Conservation (phyloP, 2,329 filamentous ascomycete species). For the Tolypocladium tropicale region DNA sequence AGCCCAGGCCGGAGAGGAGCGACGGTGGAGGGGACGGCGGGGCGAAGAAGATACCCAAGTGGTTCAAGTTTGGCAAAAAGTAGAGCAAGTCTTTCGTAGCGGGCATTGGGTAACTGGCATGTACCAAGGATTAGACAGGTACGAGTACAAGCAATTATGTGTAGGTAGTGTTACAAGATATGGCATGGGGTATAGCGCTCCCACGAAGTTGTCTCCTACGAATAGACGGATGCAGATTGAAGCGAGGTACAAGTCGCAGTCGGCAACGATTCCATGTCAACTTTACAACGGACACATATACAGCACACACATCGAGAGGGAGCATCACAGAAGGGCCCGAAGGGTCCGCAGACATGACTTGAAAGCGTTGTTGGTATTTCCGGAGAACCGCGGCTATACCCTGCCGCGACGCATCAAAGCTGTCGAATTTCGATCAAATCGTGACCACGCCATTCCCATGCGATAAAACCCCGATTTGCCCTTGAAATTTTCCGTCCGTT, state of each 20-base stretch:
- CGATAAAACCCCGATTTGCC: conserved; percentile 11
- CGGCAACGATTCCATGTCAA: neutral
- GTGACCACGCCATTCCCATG: conserved; percentile 26
- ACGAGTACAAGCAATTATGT: neutral
- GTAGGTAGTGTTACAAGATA: neutral
- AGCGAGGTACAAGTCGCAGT: neutral
- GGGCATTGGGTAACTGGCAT: conserved; percentile 1
- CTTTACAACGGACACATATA: neutral
- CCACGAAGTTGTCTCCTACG: neutral
- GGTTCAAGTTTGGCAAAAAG: conserved; percentile 67
- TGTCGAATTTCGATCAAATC: conserved; percentile 19
- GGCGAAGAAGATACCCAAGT: conserved; percentile 50
- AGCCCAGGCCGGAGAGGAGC: conserved; percentile 22
- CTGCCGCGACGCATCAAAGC: conserved; percentile 20
- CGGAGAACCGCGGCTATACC: conserved; percentile 20
- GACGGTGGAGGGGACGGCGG: conserved; percentile 26
- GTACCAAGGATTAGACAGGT: too few relatives aligned
- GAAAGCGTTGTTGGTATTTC: conserved; percentile 22
- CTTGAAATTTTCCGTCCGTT: neutral
- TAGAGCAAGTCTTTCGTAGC: conserved; percentile 17
- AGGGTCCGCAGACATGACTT: conserved; percentile 5
- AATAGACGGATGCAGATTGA: neutral
- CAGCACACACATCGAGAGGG: neutral
- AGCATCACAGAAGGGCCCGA: conserved; percentile 1
- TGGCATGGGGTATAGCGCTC: neutral